Evolutionary conservation across 371 early-diverging fungal genomes (phyloP).

Genomic region (Mucor circinelloides): DNA sequence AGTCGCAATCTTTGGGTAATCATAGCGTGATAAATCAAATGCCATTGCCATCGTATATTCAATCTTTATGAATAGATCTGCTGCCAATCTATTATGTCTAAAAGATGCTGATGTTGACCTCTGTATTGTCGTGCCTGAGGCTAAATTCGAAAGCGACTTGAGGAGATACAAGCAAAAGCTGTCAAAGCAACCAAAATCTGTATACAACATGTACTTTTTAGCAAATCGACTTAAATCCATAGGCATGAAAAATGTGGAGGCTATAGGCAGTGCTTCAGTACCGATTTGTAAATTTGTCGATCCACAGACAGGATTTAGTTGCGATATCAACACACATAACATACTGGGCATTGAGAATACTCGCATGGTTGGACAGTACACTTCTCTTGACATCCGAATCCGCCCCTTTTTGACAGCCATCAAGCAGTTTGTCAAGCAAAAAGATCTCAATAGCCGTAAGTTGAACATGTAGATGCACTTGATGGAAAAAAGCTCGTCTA

Average conservation of each 20-base stretch:
- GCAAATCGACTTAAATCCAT: slow-evolving; percentile 14
- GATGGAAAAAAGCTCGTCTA: neutral
- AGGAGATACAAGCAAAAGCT: neutral
- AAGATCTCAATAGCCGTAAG: slow-evolving; percentile 55
- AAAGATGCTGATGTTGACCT: slow-evolving; percentile 39
- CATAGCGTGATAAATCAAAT: neutral
- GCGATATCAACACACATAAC: slow-evolving; percentile 65
- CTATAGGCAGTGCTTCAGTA: slow-evolving; percentile 47
- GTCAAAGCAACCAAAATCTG: slow-evolving; percentile 3
- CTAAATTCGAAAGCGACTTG: slow-evolving; percentile 7
- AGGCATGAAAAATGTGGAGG: slow-evolving; percentile 32
- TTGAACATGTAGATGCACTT: neutral
- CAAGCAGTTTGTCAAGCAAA: slow-evolving; percentile 58
- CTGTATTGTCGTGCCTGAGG: slow-evolving; percentile 36
- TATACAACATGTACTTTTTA: slow-evolving; percentile 37
- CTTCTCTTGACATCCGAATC: slow-evolving; percentile 53
- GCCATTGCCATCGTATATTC: neutral
- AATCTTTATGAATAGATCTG: slow-evolving; percentile 20
- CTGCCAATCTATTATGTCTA: slow-evolving; percentile 30
- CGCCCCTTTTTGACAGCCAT: slow-evolving; percentile 58
- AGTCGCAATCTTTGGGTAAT: slow-evolving; percentile 35
- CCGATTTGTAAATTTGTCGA: slow-evolving; percentile 75
- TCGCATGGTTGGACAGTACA: slow-evolving; percentile 55
- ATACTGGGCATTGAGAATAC: slow-evolving; percentile 64
- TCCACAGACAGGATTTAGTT: slow-evolving; percentile 46